A percentile compares a stretch with the other conserved stretches of the same genome.
phyloP scores from a whole-genome alignment of 169 alveolate genomes.

The Plasmodium yoelii region DNA sequence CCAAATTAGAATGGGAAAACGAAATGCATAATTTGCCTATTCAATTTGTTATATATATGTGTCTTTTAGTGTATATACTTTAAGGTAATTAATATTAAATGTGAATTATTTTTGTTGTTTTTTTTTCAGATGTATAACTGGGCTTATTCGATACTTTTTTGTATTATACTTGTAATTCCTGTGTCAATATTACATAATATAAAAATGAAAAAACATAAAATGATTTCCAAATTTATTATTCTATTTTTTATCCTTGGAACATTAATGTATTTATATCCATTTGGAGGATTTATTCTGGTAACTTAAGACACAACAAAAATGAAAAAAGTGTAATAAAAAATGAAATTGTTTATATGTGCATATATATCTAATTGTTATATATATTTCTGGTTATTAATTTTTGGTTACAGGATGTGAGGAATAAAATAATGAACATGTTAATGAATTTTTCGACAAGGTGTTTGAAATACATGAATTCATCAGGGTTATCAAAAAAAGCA shows the following conservation, averaged over 20 bases:
- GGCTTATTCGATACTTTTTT: constrained; percentile 60
- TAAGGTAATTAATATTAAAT: neutral
- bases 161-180: constrained; percentile 39
- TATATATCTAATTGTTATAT: neutral
- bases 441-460: constrained; percentile 5
- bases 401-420: constrained; percentile 22
- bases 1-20: neutral
- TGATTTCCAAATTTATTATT: constrained; percentile 14
- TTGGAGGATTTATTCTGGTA: constrained; percentile 57
- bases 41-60: too few species aligned
- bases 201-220: constrained; percentile 9
- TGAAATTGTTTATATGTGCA: neutral
- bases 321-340: neutral
- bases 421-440: constrained; percentile 18
- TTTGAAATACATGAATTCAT: constrained; percentile 18
- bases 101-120: neutral
- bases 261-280: constrained; percentile 43
- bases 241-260: constrained; percentile 27
- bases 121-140: constrained; percentile 64
- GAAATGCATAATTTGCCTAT: too few species aligned
- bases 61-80: too few species aligned
- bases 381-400: neutral
- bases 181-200: constrained; percentile 56
- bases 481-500: neutral
- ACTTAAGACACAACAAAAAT: neutral